A percentile compares a stretch with the other conserved stretches of the same genome.
Evolutionary conservation across 305 asterid genomes (phyloP).

Genomic region (Fraxinus latifolia): DNA sequence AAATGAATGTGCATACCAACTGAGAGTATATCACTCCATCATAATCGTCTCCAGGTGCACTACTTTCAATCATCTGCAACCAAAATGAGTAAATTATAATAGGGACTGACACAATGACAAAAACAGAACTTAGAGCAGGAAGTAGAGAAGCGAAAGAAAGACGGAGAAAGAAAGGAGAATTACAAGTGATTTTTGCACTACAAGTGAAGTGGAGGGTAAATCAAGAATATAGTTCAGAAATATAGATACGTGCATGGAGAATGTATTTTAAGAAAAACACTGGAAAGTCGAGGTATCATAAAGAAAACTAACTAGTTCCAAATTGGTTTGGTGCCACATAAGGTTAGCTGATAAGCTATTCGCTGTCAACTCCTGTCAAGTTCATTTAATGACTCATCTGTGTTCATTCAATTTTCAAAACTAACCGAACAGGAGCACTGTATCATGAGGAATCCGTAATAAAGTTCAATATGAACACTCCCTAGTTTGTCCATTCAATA

Average conservation of each 20-base stretch:
- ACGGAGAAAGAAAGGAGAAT: neutral
- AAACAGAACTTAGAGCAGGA: slow-evolving; percentile 12
- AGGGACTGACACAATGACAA: neutral
- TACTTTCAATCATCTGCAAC: slow-evolving; percentile 93
- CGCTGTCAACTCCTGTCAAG: slow-evolving; percentile 1
- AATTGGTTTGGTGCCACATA: neutral
- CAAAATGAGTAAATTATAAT: slow-evolving; percentile 23
- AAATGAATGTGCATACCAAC: slow-evolving; percentile 55
- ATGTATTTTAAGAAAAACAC: neutral
- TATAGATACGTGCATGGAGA: neutral
- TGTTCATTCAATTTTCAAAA: slow-evolving; percentile 11
- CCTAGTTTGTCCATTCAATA: slow-evolving; percentile 10
- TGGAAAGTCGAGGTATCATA: neutral
- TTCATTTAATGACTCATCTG: slow-evolving; percentile 1
- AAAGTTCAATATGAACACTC: neutral
- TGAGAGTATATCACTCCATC: slow-evolving; percentile 97
- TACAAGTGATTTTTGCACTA: neutral
- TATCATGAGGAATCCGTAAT: neutral
- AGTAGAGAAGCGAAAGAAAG: slow-evolving; percentile 8
- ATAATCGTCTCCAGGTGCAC: slow-evolving; percentile 88
- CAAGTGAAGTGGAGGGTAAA: neutral
- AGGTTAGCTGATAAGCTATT: neutral
- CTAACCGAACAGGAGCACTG: neutral
- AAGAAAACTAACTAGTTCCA: neutral
- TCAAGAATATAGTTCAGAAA: neutral